A percentile compares a stretch with the other conserved stretches of the same genome.
These are phyloP conservation scores for Globisporangium nodosum DNA, from an alignment of 352 stramenopile genomes.

Conservation along the genomic window DNA sequence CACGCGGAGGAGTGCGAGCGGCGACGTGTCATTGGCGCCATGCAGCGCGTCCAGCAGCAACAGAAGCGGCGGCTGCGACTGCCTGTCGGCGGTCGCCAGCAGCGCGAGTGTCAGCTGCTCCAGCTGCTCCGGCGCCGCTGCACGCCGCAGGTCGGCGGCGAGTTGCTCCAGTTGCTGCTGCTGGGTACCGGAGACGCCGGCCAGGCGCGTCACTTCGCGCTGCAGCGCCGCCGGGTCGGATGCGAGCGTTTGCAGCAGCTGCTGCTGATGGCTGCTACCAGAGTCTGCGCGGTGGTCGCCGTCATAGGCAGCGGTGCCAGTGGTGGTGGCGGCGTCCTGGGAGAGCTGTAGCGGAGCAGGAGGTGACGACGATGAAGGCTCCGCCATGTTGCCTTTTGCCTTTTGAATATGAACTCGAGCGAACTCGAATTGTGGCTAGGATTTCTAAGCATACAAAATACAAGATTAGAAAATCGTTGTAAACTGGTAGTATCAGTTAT, in stretches of 20 bases:
- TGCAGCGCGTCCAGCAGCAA: neutral
- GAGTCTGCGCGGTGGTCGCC: neutral
- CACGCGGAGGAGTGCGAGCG: constrained; percentile 1
- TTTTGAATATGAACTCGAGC: no score
- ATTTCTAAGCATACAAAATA: no score
- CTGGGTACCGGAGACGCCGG: no score
- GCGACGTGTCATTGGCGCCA: neutral
- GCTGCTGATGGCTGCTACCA: neutral
- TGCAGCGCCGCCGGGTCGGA: neutral
- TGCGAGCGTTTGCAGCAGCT: neutral
- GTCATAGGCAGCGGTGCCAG: neutral
- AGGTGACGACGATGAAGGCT: neutral
- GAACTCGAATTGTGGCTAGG: no score
- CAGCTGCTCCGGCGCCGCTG: neutral
- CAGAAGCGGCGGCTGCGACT: neutral
- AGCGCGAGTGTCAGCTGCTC: neutral
- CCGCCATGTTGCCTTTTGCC: neutral
- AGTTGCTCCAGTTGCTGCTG: neutral
- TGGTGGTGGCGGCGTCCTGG: neutral
- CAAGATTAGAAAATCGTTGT: no score
- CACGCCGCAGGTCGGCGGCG: neutral
- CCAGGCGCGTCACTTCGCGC: neutral
- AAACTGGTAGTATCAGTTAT: no score
- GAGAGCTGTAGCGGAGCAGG: neutral
- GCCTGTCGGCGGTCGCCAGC: neutral